Percentiles rank a stretch among this genome's conserved stretches.
These are phyloP conservation scores for Zalaria sp. DNA, from an alignment of 2,329 filamentous ascomycete species.

Conservation along the genomic window DNA sequence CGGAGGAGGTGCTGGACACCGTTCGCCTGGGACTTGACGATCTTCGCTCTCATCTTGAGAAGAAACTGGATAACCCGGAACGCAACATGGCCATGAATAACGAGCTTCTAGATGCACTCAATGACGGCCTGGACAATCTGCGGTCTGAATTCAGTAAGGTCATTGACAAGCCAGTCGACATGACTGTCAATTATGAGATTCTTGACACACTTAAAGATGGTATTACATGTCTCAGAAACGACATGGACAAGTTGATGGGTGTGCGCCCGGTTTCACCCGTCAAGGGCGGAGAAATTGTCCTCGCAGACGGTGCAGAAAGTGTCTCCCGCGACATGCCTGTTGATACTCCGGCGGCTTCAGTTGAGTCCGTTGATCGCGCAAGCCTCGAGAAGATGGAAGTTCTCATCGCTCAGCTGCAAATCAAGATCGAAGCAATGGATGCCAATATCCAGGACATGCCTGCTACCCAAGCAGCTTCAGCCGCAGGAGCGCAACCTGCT, in stretches of 20 bases:
- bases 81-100: conserved; percentile 38
- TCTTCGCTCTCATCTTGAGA: conserved; percentile 33
- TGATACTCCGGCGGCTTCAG: conserved; percentile 16
- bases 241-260: conserved; percentile 63
- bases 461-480: conserved; percentile 23
- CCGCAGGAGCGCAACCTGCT: conserved; percentile 13
- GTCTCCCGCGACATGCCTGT: conserved; percentile 17
- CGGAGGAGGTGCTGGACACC: conserved; percentile 35
- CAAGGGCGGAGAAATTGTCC: conserved; percentile 39
- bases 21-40: conserved; percentile 36
- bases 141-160: conserved; percentile 62
- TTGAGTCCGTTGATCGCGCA: conserved; percentile 23
- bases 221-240: conserved; percentile 57
- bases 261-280: conserved; percentile 26
- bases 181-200: conserved; percentile 79
- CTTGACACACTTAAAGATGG: conserved; percentile 77
- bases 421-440: conserved; percentile 72
- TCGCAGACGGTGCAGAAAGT: conserved; percentile 38
- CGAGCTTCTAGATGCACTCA: conserved; percentile 47
- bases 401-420: conserved; percentile 66
- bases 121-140: conserved; percentile 60
- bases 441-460: conserved; percentile 34
- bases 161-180: conserved; percentile 63
- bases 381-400: conserved; percentile 65
- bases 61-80: conserved; percentile 40